Evolutionary conservation across 495 filamentous ascomycete species (phyloP), one percentile per base, ranked within the genome.

Genomic region (Pyrenula massariospora): DNA sequence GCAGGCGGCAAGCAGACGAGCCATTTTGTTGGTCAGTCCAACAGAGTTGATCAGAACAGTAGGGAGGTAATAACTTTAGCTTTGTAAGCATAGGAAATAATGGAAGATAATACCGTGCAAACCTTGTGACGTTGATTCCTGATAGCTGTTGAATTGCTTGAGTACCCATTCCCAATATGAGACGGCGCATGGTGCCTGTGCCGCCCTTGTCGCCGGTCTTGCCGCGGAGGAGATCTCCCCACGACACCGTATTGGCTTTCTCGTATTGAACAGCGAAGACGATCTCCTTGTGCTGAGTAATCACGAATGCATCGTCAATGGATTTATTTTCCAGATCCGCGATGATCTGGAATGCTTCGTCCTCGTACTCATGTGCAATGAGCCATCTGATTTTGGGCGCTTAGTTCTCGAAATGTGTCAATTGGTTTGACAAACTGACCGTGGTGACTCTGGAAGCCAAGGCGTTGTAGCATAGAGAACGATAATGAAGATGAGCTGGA

Each of bases 401-500:
- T 65, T 3, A 66, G 67, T 11, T 65, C 50, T 52, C 11, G 61
- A 54, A 42, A 52, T 59, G 59, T 31, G 54, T 54, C 3, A 59
- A 60, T 50, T 64, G 59, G 56, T 60, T 65, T 65, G 57, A 72
- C 56, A 49, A 57, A 66, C 65, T 70, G 68, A 71, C 61, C 80
- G 63, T 66, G 82, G 70, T 57, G 78, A 78, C 66, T 82, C 77
- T 19, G 82, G 72, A 47, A 83, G 69, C 66, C 71, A 72, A 1
- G 77, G 65, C 3, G 76, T 64, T 3, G 74, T 77, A 22, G 62
- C 60, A 53, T 70, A 76, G 3, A 83, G 65, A 48, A 74, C 66
- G 58, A 82, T 59, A 24, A 80, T 77, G 63, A 84, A 82, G 57
- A 84, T 63, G 56, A 78, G 76, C 57, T 84, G 80, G 57, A 83